A percentile compares a stretch with the other conserved stretches of the same genome.
These are phyloP conservation scores for Lactarius sanguifluus DNA, from an alignment of 768 basidiomycete genomes.

Conservation along the genomic window DNA sequence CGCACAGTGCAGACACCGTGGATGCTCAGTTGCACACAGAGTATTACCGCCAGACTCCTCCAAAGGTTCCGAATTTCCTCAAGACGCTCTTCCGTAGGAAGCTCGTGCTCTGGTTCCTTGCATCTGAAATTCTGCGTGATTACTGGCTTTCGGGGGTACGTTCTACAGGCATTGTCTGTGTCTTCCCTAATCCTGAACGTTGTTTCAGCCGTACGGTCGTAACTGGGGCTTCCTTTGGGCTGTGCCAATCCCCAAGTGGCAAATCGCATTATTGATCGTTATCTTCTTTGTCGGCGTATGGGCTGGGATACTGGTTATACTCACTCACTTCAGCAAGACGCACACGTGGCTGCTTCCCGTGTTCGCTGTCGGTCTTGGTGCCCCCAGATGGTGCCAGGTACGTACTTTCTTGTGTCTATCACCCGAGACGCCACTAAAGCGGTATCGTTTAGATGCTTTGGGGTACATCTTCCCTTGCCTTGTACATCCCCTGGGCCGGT, in stretches of 20 bases:
- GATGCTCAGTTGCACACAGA: constrained; percentile 44
- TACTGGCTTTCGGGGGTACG: constrained; percentile 87
- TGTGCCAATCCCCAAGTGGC: constrained; percentile 78
- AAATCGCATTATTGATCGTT: constrained; percentile 75
- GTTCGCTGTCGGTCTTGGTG: constrained; percentile 92
- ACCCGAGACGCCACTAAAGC: not conserved
- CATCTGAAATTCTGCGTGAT: constrained; percentile 87
- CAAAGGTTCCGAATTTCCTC: constrained; percentile 92
- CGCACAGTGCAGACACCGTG: not conserved
- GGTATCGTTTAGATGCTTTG: constrained; percentile 66
- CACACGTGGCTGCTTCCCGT: constrained; percentile 96
- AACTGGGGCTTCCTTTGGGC: constrained; percentile 96
- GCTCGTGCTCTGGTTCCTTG: constrained; percentile 93
- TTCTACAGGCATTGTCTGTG: constrained; percentile 28
- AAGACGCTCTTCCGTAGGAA: constrained; percentile 87
- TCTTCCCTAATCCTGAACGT: not conserved
- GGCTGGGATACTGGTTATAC: constrained; percentile 67
- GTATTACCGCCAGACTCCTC: constrained; percentile 89
- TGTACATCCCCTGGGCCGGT: constrained; percentile 95
- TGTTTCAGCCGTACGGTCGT: constrained; percentile 76
- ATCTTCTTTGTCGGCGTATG: constrained; percentile 88
- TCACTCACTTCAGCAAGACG: constrained; percentile 87
- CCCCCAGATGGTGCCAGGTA: constrained; percentile 93
- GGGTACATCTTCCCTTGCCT: constrained; percentile 91
- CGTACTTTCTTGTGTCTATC: constrained; percentile 8